Base-by-base conservation (phyloP, 768 basidiomycete genomes). In the Tulasnella calospora region DNA sequence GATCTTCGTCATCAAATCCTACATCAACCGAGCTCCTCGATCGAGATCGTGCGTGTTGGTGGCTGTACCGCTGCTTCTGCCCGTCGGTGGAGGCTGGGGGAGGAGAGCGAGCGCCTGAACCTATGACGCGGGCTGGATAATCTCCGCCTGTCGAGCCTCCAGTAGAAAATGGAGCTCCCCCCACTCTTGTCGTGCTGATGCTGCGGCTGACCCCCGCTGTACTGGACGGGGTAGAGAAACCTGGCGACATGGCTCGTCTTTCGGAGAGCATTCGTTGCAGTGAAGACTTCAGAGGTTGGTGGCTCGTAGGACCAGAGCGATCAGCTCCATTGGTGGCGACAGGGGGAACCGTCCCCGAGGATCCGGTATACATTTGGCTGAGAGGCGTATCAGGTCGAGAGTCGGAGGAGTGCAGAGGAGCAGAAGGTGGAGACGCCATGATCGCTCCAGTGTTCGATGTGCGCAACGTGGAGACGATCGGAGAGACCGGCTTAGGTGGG, bases 281-380 rank as follows among this genome's bases (percentile, higher is more conserved):
- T 33, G 71, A 27, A 41, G 71, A 19, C 27, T 73, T 73, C 36
- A 41, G 71, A 47, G 40, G 40, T 23, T 73, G 71, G 3, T 71
- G 70, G 15, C 71, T 23, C 13, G 71, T 35, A 67, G 61, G 61
- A 35, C 23, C 61, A 67, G 61, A 67, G 3, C 61, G 61, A 35
- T 67, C 61, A 30, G 15, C 61, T 13, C 61, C 61, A 19, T 27
- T 33, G 27, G 15, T 1, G 71, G 61, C 12, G 27, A 9, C 33
- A 67, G 61, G 30, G 3, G 30, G 27, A 35, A 35, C 7, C 3
- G 61, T 27, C 0, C 30, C 33, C 30, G 61, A 30, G 1, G 33
- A 75, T 33, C 77, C 77, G 15, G 70, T 78, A 36, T 78, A 78
- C 69, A 78, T 78, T n/a, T 78, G 70, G 10, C 69, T 33, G 3